These are phyloP conservation scores for Kodamaea sp. DNA, from an alignment of 1,139 yeast species.

Conservation along the genomic window DNA sequence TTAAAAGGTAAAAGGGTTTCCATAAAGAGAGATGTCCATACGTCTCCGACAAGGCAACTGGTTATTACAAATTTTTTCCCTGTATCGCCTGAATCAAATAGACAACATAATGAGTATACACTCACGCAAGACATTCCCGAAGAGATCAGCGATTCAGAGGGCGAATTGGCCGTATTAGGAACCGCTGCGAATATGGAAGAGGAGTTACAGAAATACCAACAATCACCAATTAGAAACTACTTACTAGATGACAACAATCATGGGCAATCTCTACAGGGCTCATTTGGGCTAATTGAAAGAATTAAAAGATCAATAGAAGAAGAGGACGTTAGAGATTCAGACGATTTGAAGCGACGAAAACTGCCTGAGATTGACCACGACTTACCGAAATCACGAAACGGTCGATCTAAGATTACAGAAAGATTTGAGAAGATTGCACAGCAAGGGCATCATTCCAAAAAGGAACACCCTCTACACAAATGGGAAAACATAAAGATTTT, in stretches of 20 bases:
- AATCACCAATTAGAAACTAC: slow-evolving; percentile 5
- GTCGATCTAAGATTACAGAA: neutral
- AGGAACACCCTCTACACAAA: neutral
- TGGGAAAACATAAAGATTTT: slow-evolving; percentile 25
- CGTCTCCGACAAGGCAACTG: slow-evolving; percentile 14
- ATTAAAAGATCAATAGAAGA: neutral
- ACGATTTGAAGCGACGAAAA: neutral
- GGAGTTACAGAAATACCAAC: slow-evolving; percentile 19
- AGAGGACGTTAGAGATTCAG: neutral
- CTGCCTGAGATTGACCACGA: too few relatives aligned
- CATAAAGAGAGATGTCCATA: slow-evolving; percentile 5
- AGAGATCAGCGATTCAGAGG: slow-evolving; percentile 32
- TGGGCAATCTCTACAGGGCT: slow-evolving; percentile 19
- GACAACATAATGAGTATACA: slow-evolving; percentile 1
- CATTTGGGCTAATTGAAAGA: slow-evolving; percentile 16
- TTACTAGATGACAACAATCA: slow-evolving; percentile 9
- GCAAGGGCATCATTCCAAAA: neutral
- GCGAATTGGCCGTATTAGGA: slow-evolving; percentile 14
- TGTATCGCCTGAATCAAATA: slow-evolving; percentile 7
- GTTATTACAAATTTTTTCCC: slow-evolving; percentile 15
- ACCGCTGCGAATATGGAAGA: slow-evolving; percentile 18
- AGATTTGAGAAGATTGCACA: neutral
- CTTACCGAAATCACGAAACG: too few relatives aligned
- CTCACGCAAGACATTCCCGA: too few relatives aligned
- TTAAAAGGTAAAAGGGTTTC: slow-evolving; percentile 5